Evolutionary conservation across 306 rosid genomes (phyloP).

Genomic region (Macrotyloma uniflorum): DNA sequence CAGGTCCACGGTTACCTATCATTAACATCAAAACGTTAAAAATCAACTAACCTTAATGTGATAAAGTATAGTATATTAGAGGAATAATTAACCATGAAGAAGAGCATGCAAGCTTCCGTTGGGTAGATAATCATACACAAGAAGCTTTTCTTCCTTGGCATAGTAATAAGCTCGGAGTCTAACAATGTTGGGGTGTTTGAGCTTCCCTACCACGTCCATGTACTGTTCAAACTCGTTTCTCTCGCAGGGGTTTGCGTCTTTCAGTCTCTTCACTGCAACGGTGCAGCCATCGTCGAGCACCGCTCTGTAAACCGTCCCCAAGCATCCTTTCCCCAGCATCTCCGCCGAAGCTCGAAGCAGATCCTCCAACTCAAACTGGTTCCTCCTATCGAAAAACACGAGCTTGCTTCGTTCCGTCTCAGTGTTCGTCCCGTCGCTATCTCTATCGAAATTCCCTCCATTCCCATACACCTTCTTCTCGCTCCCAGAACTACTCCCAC

Average conservation of each 20-base stretch:
- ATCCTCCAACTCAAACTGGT: constrained; percentile 90
- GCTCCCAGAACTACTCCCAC: constrained; percentile 72
- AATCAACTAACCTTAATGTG: not conserved
- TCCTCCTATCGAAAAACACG: constrained; percentile 80
- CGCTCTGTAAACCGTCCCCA: constrained; percentile 93
- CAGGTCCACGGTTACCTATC: constrained; percentile 88
- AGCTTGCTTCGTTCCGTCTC: constrained; percentile 75
- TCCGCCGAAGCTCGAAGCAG: constrained; percentile 94
- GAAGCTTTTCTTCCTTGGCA: constrained; percentile 95
- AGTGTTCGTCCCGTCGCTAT: constrained; percentile 74
- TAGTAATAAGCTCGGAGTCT: constrained; percentile 87
- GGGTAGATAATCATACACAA: constrained; percentile 89
- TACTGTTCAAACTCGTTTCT: constrained; percentile 89
- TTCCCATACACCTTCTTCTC: constrained; percentile 75
- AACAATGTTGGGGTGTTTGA: constrained; percentile 74
- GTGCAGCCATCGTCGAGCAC: constrained; percentile 80
- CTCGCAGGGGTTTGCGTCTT: constrained; percentile 88
- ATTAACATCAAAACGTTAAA: not conserved
- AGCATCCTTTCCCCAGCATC: constrained; percentile 95
- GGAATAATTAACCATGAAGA: constrained; percentile 69
- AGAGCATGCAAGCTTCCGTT: constrained; percentile 92
- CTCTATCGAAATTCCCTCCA: constrained; percentile 58
- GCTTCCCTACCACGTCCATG: constrained; percentile 89
- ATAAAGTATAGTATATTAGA: too few relatives aligned
- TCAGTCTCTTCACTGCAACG: constrained; percentile 89